phyloP scores from a whole-genome alignment of 805 yeast species.

The Candida glaebosa region DNA sequence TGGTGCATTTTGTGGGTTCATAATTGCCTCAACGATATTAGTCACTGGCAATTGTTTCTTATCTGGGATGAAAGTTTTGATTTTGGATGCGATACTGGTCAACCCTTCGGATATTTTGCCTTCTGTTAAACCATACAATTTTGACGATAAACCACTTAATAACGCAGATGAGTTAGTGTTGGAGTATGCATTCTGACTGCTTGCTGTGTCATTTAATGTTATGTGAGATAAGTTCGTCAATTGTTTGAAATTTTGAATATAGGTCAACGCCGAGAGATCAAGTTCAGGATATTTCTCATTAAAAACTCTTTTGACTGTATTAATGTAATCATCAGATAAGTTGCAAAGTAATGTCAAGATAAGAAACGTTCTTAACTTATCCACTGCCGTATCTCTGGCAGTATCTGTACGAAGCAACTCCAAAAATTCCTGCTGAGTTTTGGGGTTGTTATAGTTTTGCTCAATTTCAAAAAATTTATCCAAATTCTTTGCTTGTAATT shows the following conservation, averaged over 20 bases:
- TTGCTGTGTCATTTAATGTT: slow-evolving; percentile 11
- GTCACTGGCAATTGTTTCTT: slow-evolving; percentile 87
- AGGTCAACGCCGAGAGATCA: slow-evolving; percentile 63
- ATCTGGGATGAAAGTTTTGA: slow-evolving; percentile 83
- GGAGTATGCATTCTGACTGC: slow-evolving; percentile 21
- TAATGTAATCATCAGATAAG: slow-evolving; percentile 26
- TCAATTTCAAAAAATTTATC: slow-evolving; percentile 94
- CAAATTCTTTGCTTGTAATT: slow-evolving; percentile 79
- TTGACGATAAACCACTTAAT: slow-evolving; percentile 71
- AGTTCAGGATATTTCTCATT: slow-evolving; percentile 44
- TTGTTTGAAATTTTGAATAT: slow-evolving; percentile 80
- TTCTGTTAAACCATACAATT: slow-evolving; percentile 76
- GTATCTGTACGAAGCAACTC: slow-evolving; percentile 52
- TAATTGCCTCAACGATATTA: slow-evolving; percentile 82
- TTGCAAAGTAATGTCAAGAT: slow-evolving; percentile 62
- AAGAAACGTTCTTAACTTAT: slow-evolving; percentile 85
- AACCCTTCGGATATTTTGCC: slow-evolving; percentile 86
- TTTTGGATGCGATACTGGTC: slow-evolving; percentile 82
- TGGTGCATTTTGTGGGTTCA: slow-evolving; percentile 73
- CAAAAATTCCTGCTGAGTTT: slow-evolving; percentile 54
- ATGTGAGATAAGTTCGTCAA: slow-evolving; percentile 17
- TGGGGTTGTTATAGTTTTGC: slow-evolving; percentile 67
- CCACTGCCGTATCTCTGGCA: slow-evolving; percentile 60
- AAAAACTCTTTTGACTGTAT: slow-evolving; percentile 64
- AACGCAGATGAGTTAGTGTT: slow-evolving; percentile 51